phyloP scores from a whole-genome alignment of 495 filamentous ascomycete genomes.

The Penicillium paradoxum region DNA sequence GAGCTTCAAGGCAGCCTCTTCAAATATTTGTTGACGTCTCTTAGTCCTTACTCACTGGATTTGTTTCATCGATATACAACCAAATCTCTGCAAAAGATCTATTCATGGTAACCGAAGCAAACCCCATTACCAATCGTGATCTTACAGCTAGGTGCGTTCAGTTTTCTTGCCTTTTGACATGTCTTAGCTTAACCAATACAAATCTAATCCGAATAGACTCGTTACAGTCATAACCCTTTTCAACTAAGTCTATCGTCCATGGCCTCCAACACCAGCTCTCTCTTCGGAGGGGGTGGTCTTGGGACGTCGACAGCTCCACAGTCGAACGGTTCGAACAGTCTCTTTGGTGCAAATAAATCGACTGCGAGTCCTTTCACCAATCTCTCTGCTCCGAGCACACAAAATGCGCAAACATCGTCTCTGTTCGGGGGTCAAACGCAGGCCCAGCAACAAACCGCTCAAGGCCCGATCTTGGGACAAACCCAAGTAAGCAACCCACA shows the following conservation, averaged over 20 bases:
- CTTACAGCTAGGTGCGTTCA: background rate
- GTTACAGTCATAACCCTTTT: no score
- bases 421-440: constrained; percentile 29
- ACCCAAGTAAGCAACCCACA: constrained; percentile 16
- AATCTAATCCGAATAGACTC: background rate
- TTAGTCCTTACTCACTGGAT: background rate
- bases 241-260: constrained; percentile 2
- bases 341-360: constrained; percentile 35
- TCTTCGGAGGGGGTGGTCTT: constrained; percentile 35
- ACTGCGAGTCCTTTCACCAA: constrained; percentile 15
- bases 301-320: constrained; percentile 25
- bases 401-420: constrained; percentile 22
- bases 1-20: constrained; percentile 11
- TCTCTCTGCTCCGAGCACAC: constrained; percentile 16
- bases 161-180: constrained; percentile 13
- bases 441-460: constrained; percentile 31
- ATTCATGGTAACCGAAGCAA: background rate
- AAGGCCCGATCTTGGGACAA: constrained; percentile 32
- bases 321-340: constrained; percentile 23
- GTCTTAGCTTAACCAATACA: background rate
- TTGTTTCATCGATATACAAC: background rate
- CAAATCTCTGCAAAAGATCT: background rate
- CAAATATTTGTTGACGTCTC: background rate
- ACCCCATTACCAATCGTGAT: no score
- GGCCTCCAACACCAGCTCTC: constrained; percentile 27